phyloP scores from a whole-genome alignment of 306 rosid species.

The Lithocarpus polystachyus region DNA sequence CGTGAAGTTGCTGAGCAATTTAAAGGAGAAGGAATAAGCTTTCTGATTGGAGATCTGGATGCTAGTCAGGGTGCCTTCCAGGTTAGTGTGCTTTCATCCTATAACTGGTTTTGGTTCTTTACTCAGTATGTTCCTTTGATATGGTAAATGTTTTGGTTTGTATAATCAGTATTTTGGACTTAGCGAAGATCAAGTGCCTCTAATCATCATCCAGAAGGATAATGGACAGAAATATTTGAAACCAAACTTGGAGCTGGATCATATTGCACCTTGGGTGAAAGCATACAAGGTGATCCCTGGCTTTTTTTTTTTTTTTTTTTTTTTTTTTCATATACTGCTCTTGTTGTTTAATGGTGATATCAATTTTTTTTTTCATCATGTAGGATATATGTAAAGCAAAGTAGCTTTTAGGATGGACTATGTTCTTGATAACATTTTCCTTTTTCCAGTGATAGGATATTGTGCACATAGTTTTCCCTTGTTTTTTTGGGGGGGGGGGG shows the following conservation, averaged over 20 bases:
- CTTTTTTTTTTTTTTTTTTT: background rate
- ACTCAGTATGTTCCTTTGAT: constrained; percentile 14
- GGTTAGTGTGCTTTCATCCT: constrained; percentile 41
- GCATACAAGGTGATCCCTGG: constrained; percentile 66
- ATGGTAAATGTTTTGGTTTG: constrained; percentile 18
- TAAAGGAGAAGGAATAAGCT: constrained; percentile 60
- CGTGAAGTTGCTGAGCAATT: constrained; percentile 71
- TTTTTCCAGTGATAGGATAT: too few species aligned
- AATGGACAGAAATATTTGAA: constrained; percentile 74
- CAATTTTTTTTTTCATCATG: background rate
- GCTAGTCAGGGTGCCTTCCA: constrained; percentile 79
- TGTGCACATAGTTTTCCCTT: too few species aligned
- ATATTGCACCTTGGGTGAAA: constrained; percentile 75
- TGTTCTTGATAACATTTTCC: background rate
- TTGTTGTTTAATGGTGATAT: background rate
- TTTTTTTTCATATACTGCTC: background rate
- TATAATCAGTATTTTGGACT: constrained; percentile 78
- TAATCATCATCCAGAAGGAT: constrained; percentile 61
- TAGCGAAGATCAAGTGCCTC: constrained; percentile 76
- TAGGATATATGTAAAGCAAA: background rate
- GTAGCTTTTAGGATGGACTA: background rate
- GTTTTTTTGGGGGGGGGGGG: too few species aligned
- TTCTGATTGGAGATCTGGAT: constrained; percentile 73
- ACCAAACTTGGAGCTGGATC: constrained; percentile 57
- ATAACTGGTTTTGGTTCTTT: constrained; percentile 3